Evolutionary conservation across 2,329 filamentous ascomycete genomes (phyloP).

Genomic region (Xylariaceae sp.): DNA sequence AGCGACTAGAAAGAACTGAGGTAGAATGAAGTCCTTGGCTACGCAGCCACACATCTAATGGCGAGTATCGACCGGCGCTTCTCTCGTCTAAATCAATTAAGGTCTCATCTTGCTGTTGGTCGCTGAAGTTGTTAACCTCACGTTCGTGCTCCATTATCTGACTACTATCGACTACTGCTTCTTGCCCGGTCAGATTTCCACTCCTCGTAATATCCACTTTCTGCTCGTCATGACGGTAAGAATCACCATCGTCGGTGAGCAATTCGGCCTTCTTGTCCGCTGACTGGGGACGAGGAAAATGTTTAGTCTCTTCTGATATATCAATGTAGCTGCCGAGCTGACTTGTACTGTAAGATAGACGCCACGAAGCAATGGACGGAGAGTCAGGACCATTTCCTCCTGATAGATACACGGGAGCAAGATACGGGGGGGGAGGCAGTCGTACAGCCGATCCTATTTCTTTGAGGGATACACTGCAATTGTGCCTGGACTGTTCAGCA

Average conservation of each 20-base stretch:
- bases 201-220: conserved; percentile 7
- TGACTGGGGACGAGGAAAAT: conserved; percentile 16
- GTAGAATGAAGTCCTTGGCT: conserved; percentile 35
- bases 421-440: conserved; percentile 32
- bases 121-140: background rate
- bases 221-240: background rate
- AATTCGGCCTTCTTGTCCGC: conserved; percentile 4
- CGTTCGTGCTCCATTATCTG: conserved; percentile 9
- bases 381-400: conserved; percentile 30
- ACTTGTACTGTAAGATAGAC: conserved; percentile 36
- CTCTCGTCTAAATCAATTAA: conserved; percentile 21
- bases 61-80: conserved; percentile 32
- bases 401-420: conserved; percentile 30
- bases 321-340: conserved; percentile 35
- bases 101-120: conserved; percentile 9
- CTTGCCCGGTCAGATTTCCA: conserved; percentile 9
- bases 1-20: conserved; percentile 31
- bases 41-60: conserved; percentile 40
- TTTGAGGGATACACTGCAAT: conserved; percentile 16
- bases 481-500: conserved; percentile 16
- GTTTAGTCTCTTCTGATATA: conserved; percentile 20
- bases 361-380: conserved; percentile 38
- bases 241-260: conserved; percentile 5
- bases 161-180: conserved; percentile 7
- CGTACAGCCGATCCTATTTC: conserved; percentile 26